phyloP scores from a whole-genome alignment of 1,284 basidiomycete species.

The Apiotrichum sp. region DNA sequence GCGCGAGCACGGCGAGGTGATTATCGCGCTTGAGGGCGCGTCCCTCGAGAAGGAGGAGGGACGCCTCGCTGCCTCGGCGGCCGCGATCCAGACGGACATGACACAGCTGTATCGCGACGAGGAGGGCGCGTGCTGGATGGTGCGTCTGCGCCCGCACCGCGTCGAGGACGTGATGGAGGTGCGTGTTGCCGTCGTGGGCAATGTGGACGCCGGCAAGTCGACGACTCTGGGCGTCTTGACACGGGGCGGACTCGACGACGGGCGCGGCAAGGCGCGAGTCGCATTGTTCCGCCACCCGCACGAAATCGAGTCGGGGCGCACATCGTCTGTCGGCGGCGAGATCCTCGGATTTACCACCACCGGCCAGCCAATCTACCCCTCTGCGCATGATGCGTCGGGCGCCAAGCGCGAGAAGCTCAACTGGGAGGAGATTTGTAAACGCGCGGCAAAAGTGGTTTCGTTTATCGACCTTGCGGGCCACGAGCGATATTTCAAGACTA shows the following conservation, averaged over 20 bases:
- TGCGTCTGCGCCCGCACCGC: slow-evolving; percentile 37
- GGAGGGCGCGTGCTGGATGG: slow-evolving; percentile 29
- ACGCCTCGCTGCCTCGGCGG: slow-evolving; percentile 22
- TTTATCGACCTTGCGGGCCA: slow-evolving; percentile 93
- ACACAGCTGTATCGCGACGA: slow-evolving; percentile 36
- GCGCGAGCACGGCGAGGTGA: slow-evolving; percentile 40
- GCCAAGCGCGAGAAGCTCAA: slow-evolving; percentile 73
- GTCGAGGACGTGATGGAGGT: slow-evolving; percentile 63
- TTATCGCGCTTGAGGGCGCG: slow-evolving; percentile 26
- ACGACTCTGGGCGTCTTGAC: slow-evolving; percentile 70
- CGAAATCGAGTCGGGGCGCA: slow-evolving; percentile 91
- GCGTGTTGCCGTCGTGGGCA: slow-evolving; percentile 90
- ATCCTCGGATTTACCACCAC: slow-evolving; percentile 75
- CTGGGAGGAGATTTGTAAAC: slow-evolving; percentile 93
- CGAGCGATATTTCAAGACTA: slow-evolving; percentile 75
- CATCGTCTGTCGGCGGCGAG: slow-evolving; percentile 95
- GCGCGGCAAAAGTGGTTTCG: slow-evolving; percentile 86
- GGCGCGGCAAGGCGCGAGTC: slow-evolving; percentile 85
- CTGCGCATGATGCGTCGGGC: slow-evolving; percentile 51
- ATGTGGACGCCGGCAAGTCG: slow-evolving; percentile 78
- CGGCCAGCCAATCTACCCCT: slow-evolving; percentile 69
- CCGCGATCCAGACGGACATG: slow-evolving; percentile 32
- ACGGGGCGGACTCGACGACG: slow-evolving; percentile 83
- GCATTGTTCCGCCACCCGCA: slow-evolving; percentile 95
- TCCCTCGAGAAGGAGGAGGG: slow-evolving; percentile 26